Conservation (phyloP, 768 basidiomycete genomes). For the Boletus vinaceobasis region DNA sequence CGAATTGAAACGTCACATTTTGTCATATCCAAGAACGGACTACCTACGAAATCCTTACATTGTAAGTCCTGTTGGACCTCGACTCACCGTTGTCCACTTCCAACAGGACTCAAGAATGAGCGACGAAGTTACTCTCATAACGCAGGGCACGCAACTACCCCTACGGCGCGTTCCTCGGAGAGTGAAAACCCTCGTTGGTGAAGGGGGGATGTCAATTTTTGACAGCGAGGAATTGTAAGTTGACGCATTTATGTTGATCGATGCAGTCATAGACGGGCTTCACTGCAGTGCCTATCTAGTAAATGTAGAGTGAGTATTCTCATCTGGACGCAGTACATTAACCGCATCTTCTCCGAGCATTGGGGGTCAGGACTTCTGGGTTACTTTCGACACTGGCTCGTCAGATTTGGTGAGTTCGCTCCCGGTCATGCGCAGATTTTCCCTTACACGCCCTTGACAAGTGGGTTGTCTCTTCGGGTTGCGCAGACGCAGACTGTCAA, state of each 20-base stretch:
- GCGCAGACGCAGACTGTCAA: slow-evolving; percentile 43
- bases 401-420: slow-evolving; percentile 45
- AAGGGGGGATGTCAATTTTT: slow-evolving; percentile 21
- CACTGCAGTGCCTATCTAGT: slow-evolving; percentile 40
- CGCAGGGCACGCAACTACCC: slow-evolving; percentile 22
- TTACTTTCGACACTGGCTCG: slow-evolving; percentile 56
- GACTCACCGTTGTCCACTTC: background rate
- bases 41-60: background rate
- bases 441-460: slow-evolving; percentile 16
- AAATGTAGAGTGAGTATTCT: slow-evolving; percentile 29
- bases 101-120: slow-evolving; percentile 14
- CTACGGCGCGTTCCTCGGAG: slow-evolving; percentile 23
- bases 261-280: background rate
- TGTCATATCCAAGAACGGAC: slow-evolving; percentile 15
- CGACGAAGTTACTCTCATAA: slow-evolving; percentile 10
- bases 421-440: background rate
- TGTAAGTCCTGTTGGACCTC: background rate
- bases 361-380: slow-evolving; percentile 41
- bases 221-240: slow-evolving; percentile 37
- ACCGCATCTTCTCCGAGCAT: slow-evolving; percentile 29
- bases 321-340: background rate
- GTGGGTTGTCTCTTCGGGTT: slow-evolving; percentile 53
- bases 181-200: slow-evolving; percentile 15
- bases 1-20: slow-evolving; percentile 3
- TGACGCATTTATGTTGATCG: background rate